A percentile compares a stretch with the other conserved stretches of the same genome.
These are phyloP conservation scores for Papiliotrema terrestris DNA, from an alignment of 1,284 basidiomycete genomes.

Conservation along the genomic window DNA sequence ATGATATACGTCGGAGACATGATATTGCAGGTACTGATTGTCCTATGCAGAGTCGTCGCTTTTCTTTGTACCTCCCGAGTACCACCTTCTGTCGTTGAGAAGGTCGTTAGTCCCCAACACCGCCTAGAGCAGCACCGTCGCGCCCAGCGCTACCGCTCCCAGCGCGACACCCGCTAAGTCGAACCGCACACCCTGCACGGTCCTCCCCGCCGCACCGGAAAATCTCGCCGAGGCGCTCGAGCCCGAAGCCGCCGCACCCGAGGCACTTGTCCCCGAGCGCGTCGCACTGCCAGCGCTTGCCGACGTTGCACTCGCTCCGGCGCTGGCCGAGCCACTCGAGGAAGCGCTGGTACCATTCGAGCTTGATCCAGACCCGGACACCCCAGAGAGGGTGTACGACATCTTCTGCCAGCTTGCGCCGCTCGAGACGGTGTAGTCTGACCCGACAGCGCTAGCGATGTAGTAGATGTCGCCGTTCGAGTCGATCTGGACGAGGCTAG, in stretches of 20 bases:
- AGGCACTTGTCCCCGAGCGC: background rate
- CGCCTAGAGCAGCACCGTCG: background rate
- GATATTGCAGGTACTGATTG: background rate
- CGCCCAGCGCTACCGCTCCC: background rate
- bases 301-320: slow-evolving; percentile 1
- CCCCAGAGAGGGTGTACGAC: slow-evolving; percentile 33
- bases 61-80: too few relatives aligned
- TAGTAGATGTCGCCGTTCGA: slow-evolving; percentile 65
- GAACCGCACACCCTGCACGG: background rate
- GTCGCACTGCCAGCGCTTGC: background rate
- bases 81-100: too few relatives aligned
- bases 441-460: slow-evolving; percentile 57
- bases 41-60: background rate
- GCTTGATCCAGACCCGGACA: slow-evolving; percentile 16
- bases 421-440: slow-evolving; percentile 41
- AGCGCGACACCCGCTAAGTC: background rate
- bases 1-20: background rate
- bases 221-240: background rate
- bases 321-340: slow-evolving; percentile 8
- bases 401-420: slow-evolving; percentile 45
- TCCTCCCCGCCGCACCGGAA: background rate
- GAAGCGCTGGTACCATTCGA: slow-evolving; percentile 13
- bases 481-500: slow-evolving; percentile 70
- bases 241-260: background rate
- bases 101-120: background rate